A percentile compares a stretch with the other conserved stretches of the same genome.
Evolutionary conservation across 441 rosid genomes (phyloP).

Genomic region (Adansonia gregorii): DNA sequence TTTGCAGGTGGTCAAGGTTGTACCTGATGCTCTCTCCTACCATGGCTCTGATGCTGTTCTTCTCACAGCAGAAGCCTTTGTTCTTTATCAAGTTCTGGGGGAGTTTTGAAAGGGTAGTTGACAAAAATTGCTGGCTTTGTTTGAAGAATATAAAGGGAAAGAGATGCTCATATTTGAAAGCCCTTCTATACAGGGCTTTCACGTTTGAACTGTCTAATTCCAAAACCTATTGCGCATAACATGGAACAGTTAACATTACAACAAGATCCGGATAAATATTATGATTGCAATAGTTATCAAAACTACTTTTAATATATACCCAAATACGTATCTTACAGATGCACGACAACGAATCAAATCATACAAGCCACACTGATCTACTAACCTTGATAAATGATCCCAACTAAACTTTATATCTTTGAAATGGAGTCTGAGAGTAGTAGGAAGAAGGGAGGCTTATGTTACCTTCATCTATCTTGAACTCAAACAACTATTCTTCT

Average conservation of each 20-base stretch:
- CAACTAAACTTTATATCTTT: conserved; percentile 56
- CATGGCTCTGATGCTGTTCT: conserved; percentile 32
- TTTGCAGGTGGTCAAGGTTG: conserved; percentile 53
- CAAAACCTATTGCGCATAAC: too few species aligned
- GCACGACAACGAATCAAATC: neutral
- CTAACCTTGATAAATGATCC: conserved; percentile 64
- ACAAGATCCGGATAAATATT: neutral
- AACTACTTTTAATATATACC: neutral
- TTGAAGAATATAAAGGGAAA: conserved; percentile 24
- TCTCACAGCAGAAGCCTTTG: neutral
- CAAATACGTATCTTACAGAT: neutral
- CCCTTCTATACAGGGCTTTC: too few species aligned
- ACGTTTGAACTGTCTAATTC: too few species aligned
- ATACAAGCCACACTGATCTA: neutral
- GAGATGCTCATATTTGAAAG: conserved; percentile 37
- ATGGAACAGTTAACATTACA: neutral
- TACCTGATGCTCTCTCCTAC: conserved; percentile 34
- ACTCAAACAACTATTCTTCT: conserved; percentile 62
- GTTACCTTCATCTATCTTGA: conserved; percentile 79
- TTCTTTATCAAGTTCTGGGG: neutral
- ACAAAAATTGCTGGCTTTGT: neutral
- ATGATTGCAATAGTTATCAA: neutral
- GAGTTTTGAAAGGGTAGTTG: neutral
- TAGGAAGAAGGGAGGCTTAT: neutral
- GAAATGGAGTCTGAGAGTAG: neutral